These are phyloP conservation scores for Camellia granthamiana DNA, from an alignment of 148 eudicot species.

Conservation along the genomic window DNA sequence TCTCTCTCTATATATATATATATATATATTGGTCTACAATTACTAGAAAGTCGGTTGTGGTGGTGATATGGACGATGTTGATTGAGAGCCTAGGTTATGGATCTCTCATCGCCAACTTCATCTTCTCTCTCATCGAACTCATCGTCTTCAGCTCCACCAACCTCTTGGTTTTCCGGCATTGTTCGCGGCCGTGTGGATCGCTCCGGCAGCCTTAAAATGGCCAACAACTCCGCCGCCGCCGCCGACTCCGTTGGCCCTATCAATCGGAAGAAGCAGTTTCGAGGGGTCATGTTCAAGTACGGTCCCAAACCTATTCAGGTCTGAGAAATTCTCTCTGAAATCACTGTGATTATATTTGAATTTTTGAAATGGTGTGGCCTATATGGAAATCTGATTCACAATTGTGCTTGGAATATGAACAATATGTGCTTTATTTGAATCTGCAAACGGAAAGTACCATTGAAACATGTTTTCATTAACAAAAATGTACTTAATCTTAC, in stretches of 20 bases:
- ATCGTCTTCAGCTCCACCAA: slow-evolving; percentile 24
- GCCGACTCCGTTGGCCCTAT: slow-evolving; percentile 36
- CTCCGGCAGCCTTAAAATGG: slow-evolving; percentile 27
- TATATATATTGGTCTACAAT: too few species aligned
- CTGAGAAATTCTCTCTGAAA: background rate
- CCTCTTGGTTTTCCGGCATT: slow-evolving; percentile 60
- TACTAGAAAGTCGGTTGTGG: background rate
- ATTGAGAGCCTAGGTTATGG: slow-evolving; percentile 16
- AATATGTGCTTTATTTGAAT: background rate
- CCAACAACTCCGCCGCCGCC: slow-evolving; percentile 21
- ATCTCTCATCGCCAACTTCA: slow-evolving; percentile 23
- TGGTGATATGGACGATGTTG: slow-evolving; percentile 6
- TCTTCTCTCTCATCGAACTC: slow-evolving; percentile 22
- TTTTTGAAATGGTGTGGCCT: background rate
- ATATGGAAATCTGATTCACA: background rate
- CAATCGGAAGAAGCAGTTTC: slow-evolving; percentile 66
- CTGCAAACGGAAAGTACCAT: background rate
- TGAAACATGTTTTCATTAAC: background rate
- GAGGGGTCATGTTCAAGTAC: slow-evolving; percentile 87
- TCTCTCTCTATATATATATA: background rate
- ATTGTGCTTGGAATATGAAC: background rate
- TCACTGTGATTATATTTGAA: background rate
- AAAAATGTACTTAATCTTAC: background rate
- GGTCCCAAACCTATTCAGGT: slow-evolving; percentile 88
- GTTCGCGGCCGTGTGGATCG: slow-evolving; percentile 52